Conservation (phyloP, 441 rosid genomes). For the California macrophylla region DNA sequence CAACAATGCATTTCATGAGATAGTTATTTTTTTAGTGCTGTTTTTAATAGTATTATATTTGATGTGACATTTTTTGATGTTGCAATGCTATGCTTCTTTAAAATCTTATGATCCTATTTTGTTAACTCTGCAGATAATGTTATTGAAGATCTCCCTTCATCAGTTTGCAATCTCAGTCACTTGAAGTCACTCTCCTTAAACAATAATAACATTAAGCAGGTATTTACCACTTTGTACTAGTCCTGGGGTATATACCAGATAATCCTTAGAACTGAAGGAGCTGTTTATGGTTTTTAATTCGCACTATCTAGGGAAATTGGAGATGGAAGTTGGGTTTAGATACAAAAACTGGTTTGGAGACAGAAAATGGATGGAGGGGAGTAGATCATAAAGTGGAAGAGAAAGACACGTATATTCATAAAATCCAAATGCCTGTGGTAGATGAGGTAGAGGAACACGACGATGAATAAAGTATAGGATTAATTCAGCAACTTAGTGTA, state of each 20-base stretch:
- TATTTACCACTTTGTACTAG: conserved; percentile 11
- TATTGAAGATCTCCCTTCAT: conserved; percentile 64
- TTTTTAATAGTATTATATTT: not conserved
- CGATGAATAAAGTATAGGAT: not conserved
- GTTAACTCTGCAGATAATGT: conserved; percentile 58
- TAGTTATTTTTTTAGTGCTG: not conserved
- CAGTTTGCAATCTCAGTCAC: conserved; percentile 67
- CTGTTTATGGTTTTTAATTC: not conserved
- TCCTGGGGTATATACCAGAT: not conserved
- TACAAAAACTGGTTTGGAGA: not conserved
- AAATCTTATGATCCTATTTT: not conserved
- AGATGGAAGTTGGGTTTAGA: not conserved
- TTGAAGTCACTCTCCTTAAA: conserved; percentile 65
- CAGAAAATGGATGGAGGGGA: not conserved
- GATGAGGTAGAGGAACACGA: not conserved
- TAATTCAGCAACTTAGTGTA: not conserved
- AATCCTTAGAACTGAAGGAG: not conserved
- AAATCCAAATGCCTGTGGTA: not conserved
- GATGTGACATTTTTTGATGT: not conserved
- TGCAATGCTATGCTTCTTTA: not conserved
- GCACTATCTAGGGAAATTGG: not conserved
- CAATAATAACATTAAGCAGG: conserved; percentile 69
- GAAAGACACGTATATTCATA: not conserved
- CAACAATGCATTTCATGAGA: not conserved
- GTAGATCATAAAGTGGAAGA: not conserved